Percentiles rank a stretch among this genome's conserved stretches.
These are phyloP conservation scores for Solanum tarapatanum DNA, from an alignment of 257 asterid genomes.

Conservation along the genomic window DNA sequence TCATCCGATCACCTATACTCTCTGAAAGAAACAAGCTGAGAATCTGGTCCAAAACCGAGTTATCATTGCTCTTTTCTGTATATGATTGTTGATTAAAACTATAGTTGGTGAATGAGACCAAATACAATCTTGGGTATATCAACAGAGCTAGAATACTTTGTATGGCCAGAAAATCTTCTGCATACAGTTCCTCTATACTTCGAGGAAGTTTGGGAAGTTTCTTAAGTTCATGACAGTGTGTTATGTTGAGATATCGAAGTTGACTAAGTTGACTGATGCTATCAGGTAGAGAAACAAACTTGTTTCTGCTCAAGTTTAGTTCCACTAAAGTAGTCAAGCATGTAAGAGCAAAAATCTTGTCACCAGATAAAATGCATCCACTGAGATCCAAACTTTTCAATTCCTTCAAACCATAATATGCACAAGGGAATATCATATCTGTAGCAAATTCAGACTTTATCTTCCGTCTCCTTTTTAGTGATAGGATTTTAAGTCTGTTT, in stretches of 20 bases:
- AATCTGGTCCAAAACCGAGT: not conserved
- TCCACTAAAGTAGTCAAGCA: not conserved
- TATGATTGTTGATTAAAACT: not conserved
- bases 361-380: not conserved
- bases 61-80: not conserved
- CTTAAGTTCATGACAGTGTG: not conserved
- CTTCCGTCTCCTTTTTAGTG: not conserved
- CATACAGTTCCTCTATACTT: not conserved
- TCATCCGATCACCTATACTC: rapidly evolving
- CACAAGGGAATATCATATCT: not conserved
- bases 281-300: not conserved
- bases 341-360: not conserved
- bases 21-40: not conserved
- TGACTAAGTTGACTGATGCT: not conserved
- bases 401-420: not conserved
- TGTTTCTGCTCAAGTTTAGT: not conserved
- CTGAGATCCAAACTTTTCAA: not conserved
- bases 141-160: not conserved
- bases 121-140: not conserved
- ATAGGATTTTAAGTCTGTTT: not conserved
- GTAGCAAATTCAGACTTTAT: not conserved
- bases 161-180: not conserved
- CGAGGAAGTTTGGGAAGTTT: not conserved
- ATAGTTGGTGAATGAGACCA: not conserved
- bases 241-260: not conserved